A percentile compares a stretch with the other conserved stretches of the same genome.
Conservation (phyloP, 495 filamentous ascomycete species). For the Glutinoglossum americanum region DNA sequence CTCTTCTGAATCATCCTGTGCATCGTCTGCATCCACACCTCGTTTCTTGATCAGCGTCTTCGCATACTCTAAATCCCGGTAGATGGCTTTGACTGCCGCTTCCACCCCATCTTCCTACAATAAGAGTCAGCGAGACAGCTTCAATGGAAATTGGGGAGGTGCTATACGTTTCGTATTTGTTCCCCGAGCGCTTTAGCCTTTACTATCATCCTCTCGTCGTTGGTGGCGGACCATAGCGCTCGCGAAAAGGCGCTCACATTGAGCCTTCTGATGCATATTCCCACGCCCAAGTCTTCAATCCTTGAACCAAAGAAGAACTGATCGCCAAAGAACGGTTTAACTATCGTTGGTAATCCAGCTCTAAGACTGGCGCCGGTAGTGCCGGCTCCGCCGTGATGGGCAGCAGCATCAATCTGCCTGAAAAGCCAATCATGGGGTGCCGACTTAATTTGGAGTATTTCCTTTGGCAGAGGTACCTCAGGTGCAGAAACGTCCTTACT, state of each 20-base stretch:
- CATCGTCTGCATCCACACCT: slow-evolving; percentile 21
- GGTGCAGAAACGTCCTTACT: slow-evolving; percentile 31
- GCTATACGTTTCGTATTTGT: slow-evolving; percentile 61
- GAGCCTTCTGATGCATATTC: slow-evolving; percentile 71
- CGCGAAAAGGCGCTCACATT: slow-evolving; percentile 63
- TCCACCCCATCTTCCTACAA: slow-evolving; percentile 70
- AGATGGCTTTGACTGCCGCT: slow-evolving; percentile 77
- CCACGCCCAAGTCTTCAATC: slow-evolving; percentile 82
- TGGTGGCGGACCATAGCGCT: slow-evolving; percentile 80
- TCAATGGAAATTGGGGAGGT: neutral
- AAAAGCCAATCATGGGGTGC: slow-evolving; percentile 97
- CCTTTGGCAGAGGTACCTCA: slow-evolving; percentile 54
- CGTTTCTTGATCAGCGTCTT: slow-evolving; percentile 56
- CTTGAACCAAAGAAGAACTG: slow-evolving; percentile 88
- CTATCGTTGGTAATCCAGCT: slow-evolving; percentile 80
- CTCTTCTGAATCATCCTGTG: slow-evolving; percentile 32
- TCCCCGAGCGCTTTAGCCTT: slow-evolving; percentile 66
- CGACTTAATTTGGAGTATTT: slow-evolving; percentile 71
- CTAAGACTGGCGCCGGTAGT: slow-evolving; percentile 88
- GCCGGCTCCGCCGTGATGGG: slow-evolving; percentile 84
- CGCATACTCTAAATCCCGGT: slow-evolving; percentile 92
- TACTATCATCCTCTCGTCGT: slow-evolving; percentile 69
- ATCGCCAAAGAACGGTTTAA: slow-evolving; percentile 94
- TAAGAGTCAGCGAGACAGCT: neutral
- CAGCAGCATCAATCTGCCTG: slow-evolving; percentile 77